Percentiles rank a stretch among this genome's conserved stretches.
Conservation (phyloP, 202 grass and related monocot species). For the Setaria viridis region DNA sequence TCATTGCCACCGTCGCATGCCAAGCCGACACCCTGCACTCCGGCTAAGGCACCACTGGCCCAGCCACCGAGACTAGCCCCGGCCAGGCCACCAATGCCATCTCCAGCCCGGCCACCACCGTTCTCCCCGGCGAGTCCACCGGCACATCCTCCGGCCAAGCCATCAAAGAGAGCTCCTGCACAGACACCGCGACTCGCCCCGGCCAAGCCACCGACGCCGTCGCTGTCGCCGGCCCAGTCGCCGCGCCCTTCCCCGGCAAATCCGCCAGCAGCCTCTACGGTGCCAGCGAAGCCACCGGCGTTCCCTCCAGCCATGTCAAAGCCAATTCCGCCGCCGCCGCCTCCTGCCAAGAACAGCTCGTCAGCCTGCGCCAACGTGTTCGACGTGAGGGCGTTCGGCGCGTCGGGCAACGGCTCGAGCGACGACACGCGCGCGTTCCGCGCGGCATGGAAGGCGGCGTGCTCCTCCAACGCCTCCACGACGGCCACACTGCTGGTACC, state of each 20-base stretch:
- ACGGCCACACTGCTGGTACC: conserved; percentile 64
- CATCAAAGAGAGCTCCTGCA: background rate
- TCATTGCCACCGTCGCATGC: background rate
- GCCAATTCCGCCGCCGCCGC: conserved; percentile 13
- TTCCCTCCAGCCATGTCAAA: conserved; percentile 2
- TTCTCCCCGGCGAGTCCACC: conserved; percentile 7
- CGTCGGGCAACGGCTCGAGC: conserved; percentile 54
- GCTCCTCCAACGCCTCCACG: conserved; percentile 7
- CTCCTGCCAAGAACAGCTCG: conserved; percentile 5
- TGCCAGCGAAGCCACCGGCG: background rate
- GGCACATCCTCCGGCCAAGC: background rate
- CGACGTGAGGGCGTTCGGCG: conserved; percentile 72
- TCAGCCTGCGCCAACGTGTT: conserved; percentile 34
- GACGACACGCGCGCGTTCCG: conserved; percentile 72
- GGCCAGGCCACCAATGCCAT: background rate
- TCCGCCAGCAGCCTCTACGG: no score
- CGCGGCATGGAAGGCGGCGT: conserved; percentile 78
- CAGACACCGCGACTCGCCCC: background rate
- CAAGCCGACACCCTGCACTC: background rate
- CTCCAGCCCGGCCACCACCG: background rate
- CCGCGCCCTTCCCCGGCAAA: background rate
- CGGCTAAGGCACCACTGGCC: conserved; percentile 13
- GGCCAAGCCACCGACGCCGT: background rate
- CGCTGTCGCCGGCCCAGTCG: background rate
- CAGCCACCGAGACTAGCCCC: background rate